Percentiles rank a stretch among this genome's conserved stretches.
phyloP scores from a whole-genome alignment of 331 rosid genomes.

The Acacia concinna region DNA sequence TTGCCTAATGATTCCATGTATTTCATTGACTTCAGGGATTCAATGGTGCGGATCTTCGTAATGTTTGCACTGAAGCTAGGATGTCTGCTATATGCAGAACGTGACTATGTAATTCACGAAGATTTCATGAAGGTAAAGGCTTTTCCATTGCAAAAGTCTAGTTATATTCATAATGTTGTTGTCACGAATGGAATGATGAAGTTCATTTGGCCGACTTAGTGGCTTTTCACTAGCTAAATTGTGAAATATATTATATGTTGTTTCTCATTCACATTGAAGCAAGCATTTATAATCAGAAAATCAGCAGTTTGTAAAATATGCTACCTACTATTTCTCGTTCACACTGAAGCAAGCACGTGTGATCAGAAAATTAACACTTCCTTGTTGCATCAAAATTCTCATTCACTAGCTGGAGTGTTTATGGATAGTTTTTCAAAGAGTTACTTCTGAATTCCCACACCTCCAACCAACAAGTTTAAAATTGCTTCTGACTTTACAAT shows the following conservation, averaged over 20 bases:
- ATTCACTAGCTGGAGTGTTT: too few relatives aligned
- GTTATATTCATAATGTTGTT: not conserved
- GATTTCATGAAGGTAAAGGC: constrained; percentile 78
- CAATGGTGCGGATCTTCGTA: constrained; percentile 84
- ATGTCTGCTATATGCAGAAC: constrained; percentile 73
- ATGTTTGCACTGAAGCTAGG: constrained; percentile 91
- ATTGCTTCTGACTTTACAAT: too few relatives aligned
- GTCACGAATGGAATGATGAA: not conserved
- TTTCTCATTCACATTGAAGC: not conserved
- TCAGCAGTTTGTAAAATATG: not conserved
- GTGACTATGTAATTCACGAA: constrained; percentile 78
- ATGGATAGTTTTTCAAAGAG: too few relatives aligned
- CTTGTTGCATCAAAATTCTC: not conserved
- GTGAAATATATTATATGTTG: not conserved
- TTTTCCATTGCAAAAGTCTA: not conserved
- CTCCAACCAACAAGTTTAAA: too few relatives aligned
- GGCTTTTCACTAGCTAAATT: not conserved
- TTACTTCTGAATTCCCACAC: too few relatives aligned
- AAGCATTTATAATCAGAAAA: not conserved
- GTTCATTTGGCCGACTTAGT: not conserved
- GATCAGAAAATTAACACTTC: not conserved
- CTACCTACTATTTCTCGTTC: not conserved
- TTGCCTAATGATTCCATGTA: constrained; percentile 36
- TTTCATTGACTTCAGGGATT: constrained; percentile 54
- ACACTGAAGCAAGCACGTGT: not conserved